phyloP scores from a whole-genome alignment of 805 yeast genomes.

The Kuraishia cidri region DNA sequence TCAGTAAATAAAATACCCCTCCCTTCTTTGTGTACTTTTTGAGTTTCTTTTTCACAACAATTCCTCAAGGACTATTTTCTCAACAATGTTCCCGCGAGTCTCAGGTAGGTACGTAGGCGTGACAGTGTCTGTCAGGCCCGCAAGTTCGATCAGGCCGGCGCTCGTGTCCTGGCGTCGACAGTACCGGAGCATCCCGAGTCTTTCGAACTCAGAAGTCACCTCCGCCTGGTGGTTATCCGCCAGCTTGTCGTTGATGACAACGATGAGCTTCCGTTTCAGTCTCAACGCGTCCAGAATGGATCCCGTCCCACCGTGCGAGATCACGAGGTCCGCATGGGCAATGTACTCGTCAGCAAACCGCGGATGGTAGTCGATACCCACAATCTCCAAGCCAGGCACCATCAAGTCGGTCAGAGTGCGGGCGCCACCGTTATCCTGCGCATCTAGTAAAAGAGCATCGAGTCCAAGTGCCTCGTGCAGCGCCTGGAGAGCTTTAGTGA shows the following conservation, averaged over 20 bases:
- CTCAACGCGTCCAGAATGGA: constrained; percentile 77
- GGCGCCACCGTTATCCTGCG: not conserved
- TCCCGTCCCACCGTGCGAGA: constrained; percentile 92
- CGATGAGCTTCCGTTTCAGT: constrained; percentile 45
- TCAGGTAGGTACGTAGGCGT: constrained; percentile 10
- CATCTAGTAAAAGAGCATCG: not conserved
- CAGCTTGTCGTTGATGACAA: constrained; percentile 60
- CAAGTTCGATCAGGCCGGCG: constrained; percentile 7
- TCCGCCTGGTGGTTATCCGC: constrained; percentile 86
- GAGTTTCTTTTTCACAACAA: too few species aligned
- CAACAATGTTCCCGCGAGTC: constrained; percentile 12
- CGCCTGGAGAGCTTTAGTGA: constrained; percentile 1
- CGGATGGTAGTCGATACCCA: constrained; percentile 38
- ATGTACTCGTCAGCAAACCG: constrained; percentile 32
- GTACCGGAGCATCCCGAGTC: constrained; percentile 18
- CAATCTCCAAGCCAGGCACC: constrained; percentile 16
- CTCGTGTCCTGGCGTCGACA: constrained; percentile 6
- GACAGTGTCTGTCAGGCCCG: constrained; percentile 6
- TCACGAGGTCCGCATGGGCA: constrained; percentile 42
- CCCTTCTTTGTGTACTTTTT: too few species aligned
- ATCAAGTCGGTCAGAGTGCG: not conserved
- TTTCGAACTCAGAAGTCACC: constrained; percentile 50
- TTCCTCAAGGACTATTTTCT: constrained; percentile 8
- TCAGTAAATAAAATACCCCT: too few species aligned
- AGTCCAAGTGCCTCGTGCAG: not conserved